These are phyloP conservation scores for Strobilomyces dryophilus DNA, from an alignment of 768 basidiomycete species.

Conservation along the genomic window DNA sequence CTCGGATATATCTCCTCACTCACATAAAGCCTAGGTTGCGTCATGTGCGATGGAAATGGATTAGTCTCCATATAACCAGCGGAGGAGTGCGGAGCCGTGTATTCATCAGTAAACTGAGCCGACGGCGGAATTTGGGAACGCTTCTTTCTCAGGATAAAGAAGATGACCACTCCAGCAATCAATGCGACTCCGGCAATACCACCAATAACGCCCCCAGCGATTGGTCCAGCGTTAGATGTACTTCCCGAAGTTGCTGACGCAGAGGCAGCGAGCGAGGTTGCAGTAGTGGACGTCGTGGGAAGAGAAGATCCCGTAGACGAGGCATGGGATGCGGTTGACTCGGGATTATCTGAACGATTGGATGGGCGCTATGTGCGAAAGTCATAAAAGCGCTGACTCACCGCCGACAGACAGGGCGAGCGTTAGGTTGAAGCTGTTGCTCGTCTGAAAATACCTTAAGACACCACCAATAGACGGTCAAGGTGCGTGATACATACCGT, in stretches of 20 bases:
- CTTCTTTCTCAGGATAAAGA: slow-evolving; percentile 33
- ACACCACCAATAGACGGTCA: background rate
- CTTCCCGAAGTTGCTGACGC: slow-evolving; percentile 14
- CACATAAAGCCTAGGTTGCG: slow-evolving; percentile 29
- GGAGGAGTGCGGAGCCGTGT: background rate
- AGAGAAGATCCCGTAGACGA: slow-evolving; percentile 24
- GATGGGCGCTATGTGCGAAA: background rate
- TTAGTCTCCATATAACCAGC: slow-evolving; percentile 7
- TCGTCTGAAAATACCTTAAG: slow-evolving; percentile 24
- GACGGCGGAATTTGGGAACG: slow-evolving; percentile 23
- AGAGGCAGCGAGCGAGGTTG: slow-evolving; percentile 12
- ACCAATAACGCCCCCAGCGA: slow-evolving; percentile 61
- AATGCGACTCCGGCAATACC: slow-evolving; percentile 52
- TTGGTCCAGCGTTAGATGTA: slow-evolving; percentile 45
- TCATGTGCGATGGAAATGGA: slow-evolving; percentile 16
- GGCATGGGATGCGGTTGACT: slow-evolving; percentile 37
- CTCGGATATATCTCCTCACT: slow-evolving; percentile 2
- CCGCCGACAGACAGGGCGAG: slow-evolving; percentile 33
- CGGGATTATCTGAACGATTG: slow-evolving; percentile 34
- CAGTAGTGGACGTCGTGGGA: slow-evolving; percentile 8
- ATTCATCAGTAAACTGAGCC: slow-evolving; percentile 4
- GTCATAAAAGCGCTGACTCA: slow-evolving; percentile 2
- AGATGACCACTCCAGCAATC: slow-evolving; percentile 37
- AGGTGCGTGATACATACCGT: slow-evolving; percentile 30
- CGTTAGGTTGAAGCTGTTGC: slow-evolving; percentile 37